phyloP scores from a whole-genome alignment of 805 yeast species.

The Starmerella vaccinii region DNA sequence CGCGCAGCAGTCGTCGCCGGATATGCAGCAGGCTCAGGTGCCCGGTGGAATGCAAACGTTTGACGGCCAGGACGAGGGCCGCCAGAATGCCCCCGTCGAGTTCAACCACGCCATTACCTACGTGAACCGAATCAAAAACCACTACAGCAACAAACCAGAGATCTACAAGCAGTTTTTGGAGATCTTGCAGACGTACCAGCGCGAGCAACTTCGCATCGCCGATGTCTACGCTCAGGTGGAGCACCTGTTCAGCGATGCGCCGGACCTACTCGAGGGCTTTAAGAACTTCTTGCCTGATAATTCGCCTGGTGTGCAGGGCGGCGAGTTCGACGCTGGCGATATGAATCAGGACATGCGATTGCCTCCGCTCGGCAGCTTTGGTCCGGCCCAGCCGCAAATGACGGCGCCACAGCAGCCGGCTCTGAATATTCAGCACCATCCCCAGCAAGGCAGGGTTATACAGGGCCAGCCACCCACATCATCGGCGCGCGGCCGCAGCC shows the following conservation, averaged over 20 bases:
- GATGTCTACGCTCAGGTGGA: slow-evolving; percentile 95
- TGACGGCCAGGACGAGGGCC: background rate
- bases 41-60: slow-evolving; percentile 27
- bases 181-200: slow-evolving; percentile 89
- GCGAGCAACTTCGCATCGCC: slow-evolving; percentile 88
- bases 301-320: slow-evolving; percentile 32
- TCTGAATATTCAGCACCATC: background rate
- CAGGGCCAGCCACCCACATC: slow-evolving; percentile 10
- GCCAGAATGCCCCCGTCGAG: slow-evolving; percentile 53
- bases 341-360: slow-evolving; percentile 39
- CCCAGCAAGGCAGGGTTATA: background rate
- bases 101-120: slow-evolving; percentile 94
- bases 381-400: slow-evolving; percentile 37
- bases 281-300: slow-evolving; percentile 90
- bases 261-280: slow-evolving; percentile 88
- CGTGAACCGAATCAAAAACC: slow-evolving; percentile 89
- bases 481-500: slow-evolving; percentile 3
- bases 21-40: slow-evolving; percentile 12
- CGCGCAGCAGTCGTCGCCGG: slow-evolving; percentile 28
- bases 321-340: slow-evolving; percentile 3
- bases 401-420: background rate
- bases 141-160: slow-evolving; percentile 90
- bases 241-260: slow-evolving; percentile 77
- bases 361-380: slow-evolving; percentile 85
- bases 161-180: slow-evolving; percentile 91